These are phyloP conservation scores for Phellopilus nigrolimitatus DNA, from an alignment of 1,284 basidiomycete species.

Conservation along the genomic window DNA sequence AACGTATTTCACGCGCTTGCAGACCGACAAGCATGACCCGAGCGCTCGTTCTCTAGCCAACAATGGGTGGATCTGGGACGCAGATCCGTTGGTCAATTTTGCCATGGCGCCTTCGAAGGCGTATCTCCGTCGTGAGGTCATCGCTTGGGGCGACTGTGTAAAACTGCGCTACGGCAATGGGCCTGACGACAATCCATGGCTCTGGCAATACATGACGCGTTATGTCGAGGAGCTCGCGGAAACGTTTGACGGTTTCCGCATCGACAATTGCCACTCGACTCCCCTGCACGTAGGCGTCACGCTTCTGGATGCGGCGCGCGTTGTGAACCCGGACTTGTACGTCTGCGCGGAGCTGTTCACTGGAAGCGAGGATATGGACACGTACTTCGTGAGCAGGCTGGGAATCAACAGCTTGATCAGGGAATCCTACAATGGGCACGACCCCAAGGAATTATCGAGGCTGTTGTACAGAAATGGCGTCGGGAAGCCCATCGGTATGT, in stretches of 20 bases:
- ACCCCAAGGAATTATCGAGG: slow-evolving; percentile 83
- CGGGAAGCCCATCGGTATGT: slow-evolving; percentile 82
- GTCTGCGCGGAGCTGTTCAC: slow-evolving; percentile 97
- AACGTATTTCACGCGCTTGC: slow-evolving; percentile 83
- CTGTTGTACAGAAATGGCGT: slow-evolving; percentile 84
- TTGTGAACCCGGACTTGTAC: slow-evolving; percentile 87
- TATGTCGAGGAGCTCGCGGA: slow-evolving; percentile 80
- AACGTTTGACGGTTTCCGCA: slow-evolving; percentile 91
- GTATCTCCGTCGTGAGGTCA: slow-evolving; percentile 93
- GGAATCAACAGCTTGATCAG: slow-evolving; percentile 90
- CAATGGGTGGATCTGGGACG: slow-evolving; percentile 99
- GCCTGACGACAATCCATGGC: slow-evolving; percentile 84
- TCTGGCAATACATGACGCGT: slow-evolving; percentile 91
- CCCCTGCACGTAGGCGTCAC: slow-evolving; percentile 89
- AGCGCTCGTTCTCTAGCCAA: slow-evolving; percentile 82
- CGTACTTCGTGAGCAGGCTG: slow-evolving; percentile 83
- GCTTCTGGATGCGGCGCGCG: slow-evolving; percentile 89
- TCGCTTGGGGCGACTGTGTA: slow-evolving; percentile 97
- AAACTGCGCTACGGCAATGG: slow-evolving; percentile 89
- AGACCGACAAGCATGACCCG: slow-evolving; percentile 58
- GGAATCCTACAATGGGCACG: slow-evolving; percentile 87
- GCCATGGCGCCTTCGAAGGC: slow-evolving; percentile 94
- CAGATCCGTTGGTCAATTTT: slow-evolving; percentile 93
- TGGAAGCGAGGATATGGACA: slow-evolving; percentile 90
- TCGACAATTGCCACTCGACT: slow-evolving; percentile 98